Conservation (phyloP, 163 green algal genomes). For the Chlamydomonas reinhardtii region DNA sequence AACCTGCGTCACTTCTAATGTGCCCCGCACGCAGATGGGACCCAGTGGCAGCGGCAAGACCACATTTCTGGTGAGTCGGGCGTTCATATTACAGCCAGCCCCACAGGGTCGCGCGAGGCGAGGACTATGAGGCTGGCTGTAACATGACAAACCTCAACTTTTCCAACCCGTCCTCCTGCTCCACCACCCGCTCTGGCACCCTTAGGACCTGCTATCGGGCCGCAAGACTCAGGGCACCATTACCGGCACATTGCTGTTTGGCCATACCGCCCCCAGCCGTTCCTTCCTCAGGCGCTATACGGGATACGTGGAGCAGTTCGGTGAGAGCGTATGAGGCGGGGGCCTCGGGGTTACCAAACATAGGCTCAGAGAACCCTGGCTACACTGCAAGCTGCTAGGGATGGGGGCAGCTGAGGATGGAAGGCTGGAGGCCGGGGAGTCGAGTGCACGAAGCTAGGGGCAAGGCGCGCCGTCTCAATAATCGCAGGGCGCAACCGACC, state of each 20-base stretch:
- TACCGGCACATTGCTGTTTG: conserved; percentile 69
- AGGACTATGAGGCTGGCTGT: too few relatives aligned
- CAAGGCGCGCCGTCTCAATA: too few relatives aligned
- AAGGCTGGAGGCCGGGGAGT: too few relatives aligned
- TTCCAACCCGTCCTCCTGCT: too few relatives aligned
- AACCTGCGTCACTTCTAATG: too few relatives aligned
- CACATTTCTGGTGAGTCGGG: conserved; percentile 50
- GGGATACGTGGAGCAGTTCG: conserved; percentile 69
- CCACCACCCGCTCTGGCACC: too few relatives aligned
- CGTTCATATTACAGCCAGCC: too few relatives aligned
- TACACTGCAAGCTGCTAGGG: not conserved
- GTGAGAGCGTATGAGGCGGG: not conserved
- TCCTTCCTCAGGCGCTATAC: conserved; percentile 77
- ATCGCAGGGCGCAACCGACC: too few relatives aligned
- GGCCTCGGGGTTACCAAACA: not conserved
- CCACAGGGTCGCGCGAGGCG: too few relatives aligned
- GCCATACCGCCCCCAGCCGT: conserved; percentile 58
- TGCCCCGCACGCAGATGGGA: conserved; percentile 66
- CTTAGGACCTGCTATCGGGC: conserved; percentile 68
- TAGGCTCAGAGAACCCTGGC: too few relatives aligned
- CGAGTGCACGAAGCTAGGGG: too few relatives aligned
- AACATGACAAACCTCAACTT: too few relatives aligned
- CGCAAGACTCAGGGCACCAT: conserved; percentile 72
- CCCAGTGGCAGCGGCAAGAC: conserved; percentile 72
- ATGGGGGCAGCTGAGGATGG: not conserved